Evolutionary conservation across 2,329 filamentous ascomycete species (phyloP).

Genomic region (Periconia digitata): DNA sequence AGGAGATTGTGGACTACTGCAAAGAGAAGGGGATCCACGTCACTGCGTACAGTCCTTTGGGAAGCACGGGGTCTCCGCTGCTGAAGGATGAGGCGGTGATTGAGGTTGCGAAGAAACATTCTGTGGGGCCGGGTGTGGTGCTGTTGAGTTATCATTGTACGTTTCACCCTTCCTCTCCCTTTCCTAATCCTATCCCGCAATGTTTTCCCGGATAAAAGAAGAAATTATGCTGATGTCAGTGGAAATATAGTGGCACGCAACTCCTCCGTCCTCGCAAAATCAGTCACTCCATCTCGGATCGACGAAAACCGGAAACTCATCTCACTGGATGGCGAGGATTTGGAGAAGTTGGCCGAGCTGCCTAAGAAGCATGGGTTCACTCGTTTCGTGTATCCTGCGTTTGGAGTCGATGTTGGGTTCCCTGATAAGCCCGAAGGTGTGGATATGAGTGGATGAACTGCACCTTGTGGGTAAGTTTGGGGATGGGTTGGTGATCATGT

Average conservation of each 20-base stretch:
- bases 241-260: constrained; percentile 64
- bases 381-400: constrained; percentile 52
- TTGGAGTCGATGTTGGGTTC: constrained; percentile 53
- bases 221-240: constrained; percentile 6
- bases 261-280: constrained; percentile 73
- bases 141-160: constrained; percentile 72
- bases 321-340: constrained; percentile 64
- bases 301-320: constrained; percentile 69
- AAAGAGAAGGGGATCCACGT: constrained; percentile 68
- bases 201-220: background rate
- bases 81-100: constrained; percentile 52
- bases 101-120: constrained; percentile 54
- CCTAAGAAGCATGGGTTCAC: constrained; percentile 51
- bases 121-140: constrained; percentile 56
- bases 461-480: constrained; percentile 9
- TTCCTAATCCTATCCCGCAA: no score
- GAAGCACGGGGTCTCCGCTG: constrained; percentile 52
- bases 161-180: constrained; percentile 27
- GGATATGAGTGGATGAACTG: constrained; percentile 36
- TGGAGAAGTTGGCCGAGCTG: constrained; percentile 53
- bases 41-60: constrained; percentile 65
- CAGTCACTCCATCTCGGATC: constrained; percentile 68
- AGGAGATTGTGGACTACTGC: constrained; percentile 71
- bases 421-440: constrained; percentile 49
- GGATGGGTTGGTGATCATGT: constrained; percentile 7